Conservation (phyloP, 225 moss, liverwort and hornwort species). For the Neckera pumila region DNA sequence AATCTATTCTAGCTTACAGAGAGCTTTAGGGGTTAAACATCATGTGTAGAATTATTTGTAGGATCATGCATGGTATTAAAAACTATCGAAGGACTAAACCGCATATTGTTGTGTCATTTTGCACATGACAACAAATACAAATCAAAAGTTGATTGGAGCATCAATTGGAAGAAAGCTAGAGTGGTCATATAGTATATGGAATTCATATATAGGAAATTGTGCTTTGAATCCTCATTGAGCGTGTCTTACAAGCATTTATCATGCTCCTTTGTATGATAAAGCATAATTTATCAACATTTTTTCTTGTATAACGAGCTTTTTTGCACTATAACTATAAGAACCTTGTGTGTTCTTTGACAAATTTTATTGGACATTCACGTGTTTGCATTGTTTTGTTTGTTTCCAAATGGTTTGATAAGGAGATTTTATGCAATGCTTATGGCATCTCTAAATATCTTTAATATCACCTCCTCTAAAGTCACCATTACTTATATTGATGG, state of each 20-base stretch:
- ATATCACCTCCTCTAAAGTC: neutral
- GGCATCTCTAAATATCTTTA: neutral
- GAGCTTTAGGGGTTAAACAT: too few relatives aligned
- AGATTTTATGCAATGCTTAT: neutral
- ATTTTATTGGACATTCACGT: too few relatives aligned
- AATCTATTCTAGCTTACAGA: fast-evolving
- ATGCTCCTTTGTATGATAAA: neutral
- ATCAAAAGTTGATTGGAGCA: neutral
- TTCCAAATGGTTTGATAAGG: fast-evolving
- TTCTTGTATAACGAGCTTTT: neutral
- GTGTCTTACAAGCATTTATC: neutral
- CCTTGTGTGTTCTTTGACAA: too few relatives aligned
- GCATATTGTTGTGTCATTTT: neutral
- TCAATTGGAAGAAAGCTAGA: neutral
- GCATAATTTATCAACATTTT: neutral
- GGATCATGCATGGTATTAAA: neutral
- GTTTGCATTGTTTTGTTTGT: too few relatives aligned
- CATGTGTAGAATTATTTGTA: neutral
- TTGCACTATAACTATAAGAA: too few relatives aligned
- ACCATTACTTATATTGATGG: neutral
- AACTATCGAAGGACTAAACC: neutral
- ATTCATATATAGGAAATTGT: fast-evolving
- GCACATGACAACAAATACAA: too few relatives aligned
- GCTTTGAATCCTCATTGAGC: neutral
- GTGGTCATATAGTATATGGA: neutral